phyloP scores from a whole-genome alignment of 164 flowering plant genomes.

The Umbellularia californica region DNA sequence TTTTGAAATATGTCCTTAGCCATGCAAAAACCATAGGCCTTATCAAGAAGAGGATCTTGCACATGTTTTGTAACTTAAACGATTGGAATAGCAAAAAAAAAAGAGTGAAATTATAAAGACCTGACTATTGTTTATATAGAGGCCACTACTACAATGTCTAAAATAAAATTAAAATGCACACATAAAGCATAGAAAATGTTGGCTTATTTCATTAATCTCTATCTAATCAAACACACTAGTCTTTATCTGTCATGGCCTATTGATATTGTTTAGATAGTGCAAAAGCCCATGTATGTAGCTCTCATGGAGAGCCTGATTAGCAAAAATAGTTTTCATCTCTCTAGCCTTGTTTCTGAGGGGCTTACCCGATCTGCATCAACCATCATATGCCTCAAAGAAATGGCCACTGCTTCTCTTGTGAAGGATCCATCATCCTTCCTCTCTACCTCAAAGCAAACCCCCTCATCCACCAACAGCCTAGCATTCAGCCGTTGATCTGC shows the following conservation, averaged over 20 bases:
- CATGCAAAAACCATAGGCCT: too few relatives aligned
- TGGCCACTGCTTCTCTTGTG: conserved; percentile 23
- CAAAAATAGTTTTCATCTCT: conserved; percentile 3
- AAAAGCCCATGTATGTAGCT: conserved; percentile 4
- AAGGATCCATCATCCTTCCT: conserved; percentile 38
- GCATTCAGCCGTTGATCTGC: conserved; percentile 33
- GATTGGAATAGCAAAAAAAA: too few relatives aligned
- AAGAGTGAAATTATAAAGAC: too few relatives aligned
- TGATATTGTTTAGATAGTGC: neutral
- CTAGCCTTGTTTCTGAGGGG: neutral
- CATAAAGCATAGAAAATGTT: neutral
- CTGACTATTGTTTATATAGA: too few relatives aligned
- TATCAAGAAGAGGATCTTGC: too few relatives aligned
- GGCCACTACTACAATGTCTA: too few relatives aligned
- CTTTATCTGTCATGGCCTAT: too few relatives aligned
- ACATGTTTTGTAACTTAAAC: too few relatives aligned
- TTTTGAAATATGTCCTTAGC: too few relatives aligned
- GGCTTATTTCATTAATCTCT: neutral
- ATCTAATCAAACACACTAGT: neutral
- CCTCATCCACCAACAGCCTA: conserved; percentile 34
- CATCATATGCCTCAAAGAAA: conserved; percentile 27
- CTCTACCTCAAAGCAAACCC: conserved; percentile 31
- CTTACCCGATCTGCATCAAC: conserved; percentile 15
- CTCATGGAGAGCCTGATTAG: conserved; percentile 8
- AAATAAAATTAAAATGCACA: too few relatives aligned